Percentiles rank a stretch among this genome's conserved stretches.
phyloP scores from a whole-genome alignment of 2,329 filamentous ascomycete species.

The Thelonectria blattea region DNA sequence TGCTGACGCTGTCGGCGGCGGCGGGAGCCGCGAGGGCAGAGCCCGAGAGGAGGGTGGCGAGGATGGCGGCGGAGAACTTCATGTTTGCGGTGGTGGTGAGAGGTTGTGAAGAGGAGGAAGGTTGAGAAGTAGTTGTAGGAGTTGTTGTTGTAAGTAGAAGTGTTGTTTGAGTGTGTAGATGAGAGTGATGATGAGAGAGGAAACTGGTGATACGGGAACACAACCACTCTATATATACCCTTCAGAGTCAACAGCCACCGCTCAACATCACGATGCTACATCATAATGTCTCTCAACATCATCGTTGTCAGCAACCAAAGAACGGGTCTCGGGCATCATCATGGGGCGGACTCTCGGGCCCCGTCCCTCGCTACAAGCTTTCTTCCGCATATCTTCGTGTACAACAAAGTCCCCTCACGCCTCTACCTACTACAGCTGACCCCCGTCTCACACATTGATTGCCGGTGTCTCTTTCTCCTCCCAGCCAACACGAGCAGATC shows the following conservation, averaged over 20 bases:
- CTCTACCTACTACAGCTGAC: not conserved
- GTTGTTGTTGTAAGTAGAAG: constrained; percentile 9
- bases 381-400: not conserved
- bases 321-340: constrained; percentile 5
- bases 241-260: not conserved
- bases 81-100: constrained; percentile 42
- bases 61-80: constrained; percentile 51
- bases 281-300: constrained; percentile 2
- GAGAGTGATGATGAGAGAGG: constrained; percentile 18
- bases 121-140: constrained; percentile 6
- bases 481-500: constrained; percentile 36
- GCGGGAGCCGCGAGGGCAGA: constrained; percentile 46
- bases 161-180: constrained; percentile 16
- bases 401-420: not conserved
- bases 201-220: constrained; percentile 5
- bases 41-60: constrained; percentile 45
- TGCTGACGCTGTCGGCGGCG: constrained; percentile 41
- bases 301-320: not conserved
- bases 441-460: not conserved
- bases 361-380: not conserved
- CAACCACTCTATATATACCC: constrained; percentile 16
- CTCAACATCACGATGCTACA: not conserved
- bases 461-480: not conserved
- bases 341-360: constrained; percentile 2
- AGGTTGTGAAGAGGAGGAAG: constrained; percentile 5